Evolutionary conservation across 2,329 filamentous ascomycete species (phyloP), one percentile per base, ranked within the genome.

Genomic region (Arthroderma sp.): DNA sequence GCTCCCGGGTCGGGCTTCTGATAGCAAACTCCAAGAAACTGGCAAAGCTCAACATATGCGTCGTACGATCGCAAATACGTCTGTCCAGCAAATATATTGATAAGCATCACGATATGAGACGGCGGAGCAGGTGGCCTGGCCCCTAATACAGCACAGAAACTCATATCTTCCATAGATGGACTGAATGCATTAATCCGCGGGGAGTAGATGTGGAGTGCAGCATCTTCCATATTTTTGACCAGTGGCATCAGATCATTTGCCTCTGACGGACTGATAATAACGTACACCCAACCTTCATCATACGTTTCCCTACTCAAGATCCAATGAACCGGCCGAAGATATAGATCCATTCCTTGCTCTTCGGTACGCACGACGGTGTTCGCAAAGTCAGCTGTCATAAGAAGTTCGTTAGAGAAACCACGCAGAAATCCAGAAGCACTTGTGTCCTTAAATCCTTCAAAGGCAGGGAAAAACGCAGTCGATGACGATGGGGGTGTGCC

Each of bases 1-100:
- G 2, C 29, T 10, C 15, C 22, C 15, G 15, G 15, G 15, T 22
- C 15, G 15, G 15, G 15, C 7, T 40, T 40, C 27, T 10, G 11
- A 9, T 10, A 10, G 38, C 38, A 40, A 11, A 45, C 5, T 6
- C 52, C 54, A 3, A 52, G 47, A 27, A 54, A 44, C 4, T 36
- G 27, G 43, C 52, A 54, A 2, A 55, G 39, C 2, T 43, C 33
- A 15, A 43, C 36, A 34, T 83, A 86, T 42, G 81, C 71, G 0
- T 62, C 48, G 36, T 66, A 73, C 0, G 64, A 67, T 0, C 57
- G 58, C 7, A 84, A 64, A 51, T 83, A 85, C 0, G 83, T 65
- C 43, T 81, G 77, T 0, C 81, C 81, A 0, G 81, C 68, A 44
- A 85, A 84, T 0, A 85, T 58, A 36, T 80, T 79, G 0, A 85